Conservation (phyloP, 176 grass and related monocot genomes). For the Stipa capillata region DNA sequence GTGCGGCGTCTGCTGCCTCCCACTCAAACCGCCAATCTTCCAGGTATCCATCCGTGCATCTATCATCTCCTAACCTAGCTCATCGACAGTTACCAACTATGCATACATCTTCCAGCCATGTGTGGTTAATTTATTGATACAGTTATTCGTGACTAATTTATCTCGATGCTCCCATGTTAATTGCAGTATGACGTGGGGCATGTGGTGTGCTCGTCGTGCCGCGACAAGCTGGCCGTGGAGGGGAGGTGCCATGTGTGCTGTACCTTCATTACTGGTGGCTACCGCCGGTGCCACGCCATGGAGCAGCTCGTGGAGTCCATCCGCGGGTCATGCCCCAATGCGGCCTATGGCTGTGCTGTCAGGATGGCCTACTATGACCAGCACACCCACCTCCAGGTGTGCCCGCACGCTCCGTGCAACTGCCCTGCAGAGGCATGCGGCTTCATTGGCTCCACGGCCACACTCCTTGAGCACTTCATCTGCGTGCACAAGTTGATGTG, state of each 20-base stretch:
- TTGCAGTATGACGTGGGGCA: conserved; percentile 1
- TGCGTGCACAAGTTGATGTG: background rate
- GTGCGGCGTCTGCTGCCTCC: background rate
- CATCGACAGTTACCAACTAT: background rate
- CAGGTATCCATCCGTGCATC: background rate
- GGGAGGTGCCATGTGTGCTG: background rate
- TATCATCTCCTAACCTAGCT: too few species aligned
- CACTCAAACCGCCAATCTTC: background rate
- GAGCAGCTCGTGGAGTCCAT: background rate
- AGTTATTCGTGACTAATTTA: background rate
- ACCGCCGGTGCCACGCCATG: background rate
- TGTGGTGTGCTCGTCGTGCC: background rate
- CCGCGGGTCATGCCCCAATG: background rate
- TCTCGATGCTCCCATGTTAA: background rate
- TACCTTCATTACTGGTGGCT: background rate
- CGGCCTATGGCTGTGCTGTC: background rate
- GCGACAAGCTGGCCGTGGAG: background rate
- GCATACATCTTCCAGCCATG: background rate
- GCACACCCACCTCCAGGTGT: background rate
- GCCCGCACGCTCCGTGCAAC: background rate
- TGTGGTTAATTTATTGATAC: background rate
- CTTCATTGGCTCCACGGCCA: background rate
- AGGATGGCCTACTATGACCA: background rate
- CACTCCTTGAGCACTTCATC: background rate
- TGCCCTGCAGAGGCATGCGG: background rate